Conservation (phyloP, 305 asterid species). For the Rubia tinctorum region DNA sequence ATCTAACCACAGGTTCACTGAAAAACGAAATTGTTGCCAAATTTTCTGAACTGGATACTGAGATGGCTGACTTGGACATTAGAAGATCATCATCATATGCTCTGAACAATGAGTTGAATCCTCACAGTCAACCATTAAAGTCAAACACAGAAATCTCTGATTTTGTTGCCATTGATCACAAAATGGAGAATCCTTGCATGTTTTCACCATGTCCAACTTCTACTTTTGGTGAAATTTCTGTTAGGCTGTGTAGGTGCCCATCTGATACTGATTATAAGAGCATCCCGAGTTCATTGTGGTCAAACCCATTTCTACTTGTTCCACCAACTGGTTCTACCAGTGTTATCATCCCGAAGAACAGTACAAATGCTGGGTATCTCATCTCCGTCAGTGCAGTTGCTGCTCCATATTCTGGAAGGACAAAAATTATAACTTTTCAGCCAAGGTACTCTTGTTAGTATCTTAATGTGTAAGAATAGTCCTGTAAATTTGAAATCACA, state of each 20-base stretch:
- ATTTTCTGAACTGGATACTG: conserved; percentile 21
- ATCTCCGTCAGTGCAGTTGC: conserved; percentile 85
- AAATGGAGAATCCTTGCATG: conserved; percentile 63
- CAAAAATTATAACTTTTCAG: conserved; percentile 84
- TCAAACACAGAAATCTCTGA: conserved; percentile 38
- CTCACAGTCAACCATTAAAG: conserved; percentile 40
- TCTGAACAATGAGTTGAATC: conserved; percentile 22
- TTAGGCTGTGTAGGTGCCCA: conserved; percentile 60
- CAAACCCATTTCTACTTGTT: conserved; percentile 72
- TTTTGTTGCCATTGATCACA: conserved; percentile 35
- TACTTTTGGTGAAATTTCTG: conserved; percentile 66
- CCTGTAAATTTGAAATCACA: neutral
- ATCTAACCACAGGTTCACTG: conserved; percentile 20
- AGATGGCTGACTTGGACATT: conserved; percentile 21
- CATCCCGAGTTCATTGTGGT: conserved; percentile 62
- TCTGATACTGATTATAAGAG: conserved; percentile 44
- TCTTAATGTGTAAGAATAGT: conserved; percentile 5
- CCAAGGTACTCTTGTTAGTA: conserved; percentile 57
- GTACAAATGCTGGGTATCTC: conserved; percentile 62
- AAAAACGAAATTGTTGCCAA: conserved; percentile 19
- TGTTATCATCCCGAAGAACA: conserved; percentile 77
- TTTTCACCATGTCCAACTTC: conserved; percentile 83
- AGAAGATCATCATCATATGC: conserved; percentile 13
- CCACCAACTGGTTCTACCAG: conserved; percentile 93
- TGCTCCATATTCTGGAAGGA: conserved; percentile 90